phyloP scores from a whole-genome alignment of 2,329 filamentous ascomycete species.

The Cladophialophora psammophila region DNA sequence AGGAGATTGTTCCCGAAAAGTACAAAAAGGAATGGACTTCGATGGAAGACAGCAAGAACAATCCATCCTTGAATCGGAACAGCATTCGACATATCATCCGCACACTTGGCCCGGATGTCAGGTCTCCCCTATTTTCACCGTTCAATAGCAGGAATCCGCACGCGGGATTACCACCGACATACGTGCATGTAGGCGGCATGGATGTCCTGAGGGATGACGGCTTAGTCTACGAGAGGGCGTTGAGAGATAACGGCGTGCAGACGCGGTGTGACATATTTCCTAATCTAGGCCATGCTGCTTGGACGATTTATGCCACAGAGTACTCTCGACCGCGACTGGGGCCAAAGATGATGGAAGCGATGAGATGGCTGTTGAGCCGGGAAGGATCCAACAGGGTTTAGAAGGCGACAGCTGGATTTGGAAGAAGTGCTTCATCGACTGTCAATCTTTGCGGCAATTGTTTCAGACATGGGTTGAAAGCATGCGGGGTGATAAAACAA shows the following conservation, averaged over 20 bases:
- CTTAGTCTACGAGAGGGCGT: constrained; percentile 15
- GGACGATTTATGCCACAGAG: constrained; percentile 17
- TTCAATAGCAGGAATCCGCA: constrained; percentile 42
- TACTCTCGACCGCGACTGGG: constrained; percentile 11
- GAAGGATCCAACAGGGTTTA: not conserved
- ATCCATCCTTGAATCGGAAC: not conserved
- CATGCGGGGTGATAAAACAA: not conserved
- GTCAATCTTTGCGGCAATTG: not conserved
- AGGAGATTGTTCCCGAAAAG: constrained; percentile 15
- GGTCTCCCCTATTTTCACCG: constrained; percentile 10
- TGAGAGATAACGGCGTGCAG: constrained; percentile 11
- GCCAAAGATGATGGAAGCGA: constrained; percentile 18
- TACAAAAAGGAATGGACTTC: constrained; percentile 14
- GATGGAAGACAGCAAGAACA: constrained; percentile 16
- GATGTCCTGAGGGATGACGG: constrained; percentile 25
- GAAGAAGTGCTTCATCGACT: not conserved
- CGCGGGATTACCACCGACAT: constrained; percentile 47
- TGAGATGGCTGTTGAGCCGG: constrained; percentile 16
- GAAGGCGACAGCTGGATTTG: not conserved
- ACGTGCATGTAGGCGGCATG: constrained; percentile 18
- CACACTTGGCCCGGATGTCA: constrained; percentile 10
- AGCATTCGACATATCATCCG: constrained; percentile 3
- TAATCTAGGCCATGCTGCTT: constrained; percentile 11
- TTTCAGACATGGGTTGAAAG: not conserved
- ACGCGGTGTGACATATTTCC: constrained; percentile 10